Conservation (phyloP, 305 asterid genomes). For the Striga hermonthica region DNA sequence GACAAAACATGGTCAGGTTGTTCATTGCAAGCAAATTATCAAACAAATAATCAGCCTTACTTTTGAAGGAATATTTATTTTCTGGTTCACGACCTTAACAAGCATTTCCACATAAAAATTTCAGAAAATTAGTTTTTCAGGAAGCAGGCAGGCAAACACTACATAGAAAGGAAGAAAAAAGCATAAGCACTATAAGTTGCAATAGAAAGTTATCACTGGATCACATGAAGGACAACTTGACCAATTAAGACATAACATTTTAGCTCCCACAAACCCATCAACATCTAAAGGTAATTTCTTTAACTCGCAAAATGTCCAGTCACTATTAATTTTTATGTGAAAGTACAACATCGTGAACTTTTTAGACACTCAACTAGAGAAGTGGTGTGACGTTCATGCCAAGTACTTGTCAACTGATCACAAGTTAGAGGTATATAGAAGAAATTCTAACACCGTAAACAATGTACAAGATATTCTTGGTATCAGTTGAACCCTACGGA, state of each 20-base stretch:
- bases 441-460: conserved; percentile 21
- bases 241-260: conserved; percentile 2
- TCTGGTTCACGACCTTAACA: conserved; percentile 1
- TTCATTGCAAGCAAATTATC: conserved; percentile 19
- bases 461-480: conserved; percentile 15
- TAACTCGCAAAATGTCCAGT: background rate
- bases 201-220: conserved; percentile 4
- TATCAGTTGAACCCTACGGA: conserved; percentile 2
- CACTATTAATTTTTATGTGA: background rate
- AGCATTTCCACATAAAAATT: background rate
- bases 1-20: conserved; percentile 28
- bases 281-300: background rate
- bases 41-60: background rate
- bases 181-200: background rate
- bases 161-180: background rate
- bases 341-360: conserved; percentile 1
- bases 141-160: background rate
- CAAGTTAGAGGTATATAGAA: background rate
- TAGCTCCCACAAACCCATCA: background rate
- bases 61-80: conserved; percentile 9
- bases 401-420: conserved; percentile 9
- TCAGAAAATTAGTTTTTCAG: background rate
- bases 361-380: conserved; percentile 17
- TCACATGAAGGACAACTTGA: conserved; percentile 1
- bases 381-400: conserved; percentile 26